Evolutionary conservation across 2,329 filamentous ascomycete genomes (phyloP).

Genomic region (Alternaria sp.): DNA sequence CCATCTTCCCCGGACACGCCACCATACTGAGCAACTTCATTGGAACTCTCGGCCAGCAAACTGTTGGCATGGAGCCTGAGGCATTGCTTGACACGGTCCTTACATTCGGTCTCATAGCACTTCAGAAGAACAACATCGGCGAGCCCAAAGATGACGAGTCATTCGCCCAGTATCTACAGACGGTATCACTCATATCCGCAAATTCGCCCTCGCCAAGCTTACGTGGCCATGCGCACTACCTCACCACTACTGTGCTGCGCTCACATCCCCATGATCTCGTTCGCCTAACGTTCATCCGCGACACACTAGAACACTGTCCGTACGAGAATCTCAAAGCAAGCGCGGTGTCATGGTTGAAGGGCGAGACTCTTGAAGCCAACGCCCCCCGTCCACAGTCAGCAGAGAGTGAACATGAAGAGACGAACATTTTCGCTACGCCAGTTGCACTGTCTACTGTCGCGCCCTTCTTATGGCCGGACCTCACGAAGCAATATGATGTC

Average conservation of each 20-base stretch:
- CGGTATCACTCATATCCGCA: constrained; percentile 58
- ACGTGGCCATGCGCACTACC: constrained; percentile 59
- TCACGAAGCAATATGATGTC: constrained; percentile 53
- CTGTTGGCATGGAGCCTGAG: constrained; percentile 55
- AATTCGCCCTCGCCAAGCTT: constrained; percentile 59
- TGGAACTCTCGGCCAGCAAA: constrained; percentile 50
- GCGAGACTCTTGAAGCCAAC: constrained; percentile 63
- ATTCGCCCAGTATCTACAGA: constrained; percentile 63
- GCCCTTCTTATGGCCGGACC: constrained; percentile 62
- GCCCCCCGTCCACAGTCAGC: constrained; percentile 32
- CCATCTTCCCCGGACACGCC: constrained; percentile 64
- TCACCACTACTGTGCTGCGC: constrained; percentile 60
- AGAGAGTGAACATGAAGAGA: constrained; percentile 25
- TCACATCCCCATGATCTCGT: constrained; percentile 62
- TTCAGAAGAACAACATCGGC: constrained; percentile 57
- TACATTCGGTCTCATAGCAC: constrained; percentile 60
- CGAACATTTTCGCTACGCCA: constrained; percentile 58
- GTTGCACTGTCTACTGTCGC: constrained; percentile 59
- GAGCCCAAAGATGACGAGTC: constrained; percentile 60
- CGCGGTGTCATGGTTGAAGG: constrained; percentile 68
- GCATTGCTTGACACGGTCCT: constrained; percentile 64
- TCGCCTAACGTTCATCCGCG: constrained; percentile 63
- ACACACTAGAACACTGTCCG: constrained; percentile 63
- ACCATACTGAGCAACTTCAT: constrained; percentile 62
- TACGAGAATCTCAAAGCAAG: constrained; percentile 65